Evolutionary conservation across 2,329 filamentous ascomycete species (phyloP), one percentile per base, ranked within the genome.

Genomic region (Phialemoniopsis sp.): DNA sequence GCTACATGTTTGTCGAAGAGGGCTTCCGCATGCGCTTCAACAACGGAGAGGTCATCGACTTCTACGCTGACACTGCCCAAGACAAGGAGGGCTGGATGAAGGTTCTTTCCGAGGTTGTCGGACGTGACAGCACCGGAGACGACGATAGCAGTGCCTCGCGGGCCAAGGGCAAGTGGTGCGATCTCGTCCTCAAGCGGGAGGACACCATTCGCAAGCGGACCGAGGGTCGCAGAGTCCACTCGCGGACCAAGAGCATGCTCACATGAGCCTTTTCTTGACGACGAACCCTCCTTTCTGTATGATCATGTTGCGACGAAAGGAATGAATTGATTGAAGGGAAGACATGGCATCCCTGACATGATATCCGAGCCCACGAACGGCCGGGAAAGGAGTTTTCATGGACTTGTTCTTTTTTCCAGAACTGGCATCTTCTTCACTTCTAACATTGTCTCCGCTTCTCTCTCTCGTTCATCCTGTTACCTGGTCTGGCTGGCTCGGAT

Each of bases 1-100:
- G 93, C 32, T 98, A 98, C 71, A 95, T 96, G 87, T 98, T 98
- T 60, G 91, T 98, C 38, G 93, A 98, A 62, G 93, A 98, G 60
- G 93, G 93, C 3, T 98, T 98, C 83, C 88, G 93, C 31, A 95
- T 98, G 59, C 89, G 91, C 42, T 98, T 98, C 66, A 94, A 88
- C 59, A 98, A 98, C 56, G 93, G 93, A 45, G 93, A 98, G 66
- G 82, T 95, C 47, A 98, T 98, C 58, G 91, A 97, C 70, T 97
- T 97, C 61, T 97, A 98, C 58, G 93, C 91, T 56, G 91, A 97
- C 63, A 90, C 81, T 26, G 78, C 83, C 2, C 79, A 79, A 30
- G 85, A 93, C 57, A 98, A 97, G 67, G 88, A 95, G 34, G 85
- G 82, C 39, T 98, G 93, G 93, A 93, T 98, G 86, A 82, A 82